Conservation (phyloP, 805 yeast genomes). For the Kazachstania taianensis region DNA sequence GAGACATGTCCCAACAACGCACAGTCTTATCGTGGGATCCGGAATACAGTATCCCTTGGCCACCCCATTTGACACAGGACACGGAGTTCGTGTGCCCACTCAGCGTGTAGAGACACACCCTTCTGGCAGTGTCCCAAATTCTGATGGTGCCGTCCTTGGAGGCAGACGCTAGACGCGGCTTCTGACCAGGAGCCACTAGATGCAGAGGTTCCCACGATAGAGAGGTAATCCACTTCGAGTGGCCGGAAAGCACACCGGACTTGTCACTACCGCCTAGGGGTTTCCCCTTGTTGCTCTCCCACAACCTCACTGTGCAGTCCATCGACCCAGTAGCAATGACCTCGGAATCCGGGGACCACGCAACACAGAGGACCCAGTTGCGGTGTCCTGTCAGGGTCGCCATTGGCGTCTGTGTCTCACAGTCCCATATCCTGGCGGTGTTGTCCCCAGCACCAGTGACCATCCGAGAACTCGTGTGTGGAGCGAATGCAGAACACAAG, state of each 20-base stretch:
- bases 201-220: conserved; percentile 93
- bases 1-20: conserved; percentile 66
- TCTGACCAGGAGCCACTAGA: conserved; percentile 51
- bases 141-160: conserved; percentile 87
- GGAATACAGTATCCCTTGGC: conserved; percentile 70
- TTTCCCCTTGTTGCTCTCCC: conserved; percentile 73
- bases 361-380: conserved; percentile 88
- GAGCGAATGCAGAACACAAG: conserved; percentile 87
- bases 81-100: conserved; percentile 85
- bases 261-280: conserved; percentile 48
- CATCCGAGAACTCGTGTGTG: conserved; percentile 72
- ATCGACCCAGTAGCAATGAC: conserved; percentile 90
- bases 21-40: conserved; percentile 93
- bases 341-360: conserved; percentile 88
- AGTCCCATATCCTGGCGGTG: conserved; percentile 95
- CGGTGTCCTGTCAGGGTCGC: conserved; percentile 73
- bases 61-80: conserved; percentile 97
- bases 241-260: conserved; percentile 46
- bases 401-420: conserved; percentile 86
- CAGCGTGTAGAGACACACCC: conserved; percentile 59
- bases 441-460: conserved; percentile 95
- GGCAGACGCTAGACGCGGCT: conserved; percentile 69
- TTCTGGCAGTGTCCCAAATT: conserved; percentile 75
- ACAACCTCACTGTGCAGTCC: conserved; percentile 81
- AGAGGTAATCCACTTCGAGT: conserved; percentile 80